These are phyloP conservation scores for Microascus cirrosus DNA, from an alignment of 2,329 filamentous ascomycete genomes.

Conservation along the genomic window DNA sequence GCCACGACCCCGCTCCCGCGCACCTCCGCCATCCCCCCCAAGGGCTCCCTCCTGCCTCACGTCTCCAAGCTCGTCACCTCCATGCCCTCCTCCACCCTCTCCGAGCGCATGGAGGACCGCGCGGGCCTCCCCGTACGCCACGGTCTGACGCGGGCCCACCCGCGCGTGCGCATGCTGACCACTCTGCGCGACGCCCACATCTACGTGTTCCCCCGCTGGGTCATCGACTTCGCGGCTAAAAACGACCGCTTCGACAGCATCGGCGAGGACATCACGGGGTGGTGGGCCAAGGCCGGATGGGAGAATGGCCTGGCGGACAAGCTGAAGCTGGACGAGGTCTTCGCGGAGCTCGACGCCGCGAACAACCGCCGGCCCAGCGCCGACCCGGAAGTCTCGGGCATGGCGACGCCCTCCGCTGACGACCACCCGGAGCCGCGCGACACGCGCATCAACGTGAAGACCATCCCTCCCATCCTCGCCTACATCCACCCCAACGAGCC, in stretches of 20 bases:
- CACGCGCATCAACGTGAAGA: slow-evolving; percentile 5
- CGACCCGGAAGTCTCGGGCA: slow-evolving; percentile 3
- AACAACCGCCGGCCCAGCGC: background rate
- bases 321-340: slow-evolving; percentile 34
- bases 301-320: slow-evolving; percentile 72
- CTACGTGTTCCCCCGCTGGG: slow-evolving; percentile 88
- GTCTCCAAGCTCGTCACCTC: slow-evolving; percentile 75
- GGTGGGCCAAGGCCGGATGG: slow-evolving; percentile 94
- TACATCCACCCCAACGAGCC: slow-evolving; percentile 60
- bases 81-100: slow-evolving; percentile 80
- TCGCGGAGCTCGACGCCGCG: slow-evolving; percentile 3
- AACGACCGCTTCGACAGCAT: slow-evolving; percentile 82
- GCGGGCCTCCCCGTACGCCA: slow-evolving; percentile 66
- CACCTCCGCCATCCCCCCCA: slow-evolving; percentile 38
- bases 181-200: slow-evolving; percentile 86
- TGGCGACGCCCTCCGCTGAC: slow-evolving; percentile 4
- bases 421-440: background rate
- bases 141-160: slow-evolving; percentile 62
- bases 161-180: slow-evolving; percentile 67
- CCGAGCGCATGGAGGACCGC: slow-evolving; percentile 68
- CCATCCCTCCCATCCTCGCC: slow-evolving; percentile 63
- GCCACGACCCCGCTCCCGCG: slow-evolving; percentile 59
- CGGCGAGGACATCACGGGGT: slow-evolving; percentile 82
- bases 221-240: slow-evolving; percentile 68
- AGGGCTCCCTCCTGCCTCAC: slow-evolving; percentile 53